phyloP scores from a whole-genome alignment of 2,329 filamentous ascomycete species.

The Shiraia sp. region DNA sequence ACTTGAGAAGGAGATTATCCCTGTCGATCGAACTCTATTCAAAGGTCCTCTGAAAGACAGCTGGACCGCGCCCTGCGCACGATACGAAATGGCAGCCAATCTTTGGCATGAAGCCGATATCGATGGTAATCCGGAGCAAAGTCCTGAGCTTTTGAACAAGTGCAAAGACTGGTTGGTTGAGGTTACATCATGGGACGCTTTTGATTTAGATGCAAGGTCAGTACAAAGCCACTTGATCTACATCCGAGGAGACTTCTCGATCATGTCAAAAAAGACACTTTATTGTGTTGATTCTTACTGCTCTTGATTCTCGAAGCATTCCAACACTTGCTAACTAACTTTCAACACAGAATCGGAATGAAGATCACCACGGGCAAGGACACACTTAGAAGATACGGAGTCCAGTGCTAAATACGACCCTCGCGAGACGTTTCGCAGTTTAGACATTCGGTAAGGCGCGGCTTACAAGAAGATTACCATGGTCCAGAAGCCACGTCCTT shows the following conservation, averaged over 20 bases:
- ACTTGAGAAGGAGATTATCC: slow-evolving; percentile 66
- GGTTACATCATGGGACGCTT: slow-evolving; percentile 71
- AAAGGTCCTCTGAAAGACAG: slow-evolving; percentile 68
- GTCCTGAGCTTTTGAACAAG: slow-evolving; percentile 57
- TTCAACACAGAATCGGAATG: slow-evolving; percentile 62
- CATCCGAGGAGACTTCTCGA: not conserved
- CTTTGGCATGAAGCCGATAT: slow-evolving; percentile 69
- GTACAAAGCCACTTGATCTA: slow-evolving; percentile 8
- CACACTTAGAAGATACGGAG: slow-evolving; percentile 55
- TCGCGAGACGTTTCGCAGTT: no score
- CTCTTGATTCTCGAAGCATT: not conserved
- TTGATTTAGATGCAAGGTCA: slow-evolving; percentile 70
- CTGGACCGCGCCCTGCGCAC: slow-evolving; percentile 72
- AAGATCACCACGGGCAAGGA: slow-evolving; percentile 71
- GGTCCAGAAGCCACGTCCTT: no score
- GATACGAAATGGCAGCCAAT: slow-evolving; percentile 85
- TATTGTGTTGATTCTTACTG: not conserved
- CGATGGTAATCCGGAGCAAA: slow-evolving; percentile 40
- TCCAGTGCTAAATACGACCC: slow-evolving; percentile 23
- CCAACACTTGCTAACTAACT: slow-evolving; percentile 6
- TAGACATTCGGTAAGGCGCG: no score
- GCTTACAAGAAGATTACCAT: no score
- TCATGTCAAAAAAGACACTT: no score
- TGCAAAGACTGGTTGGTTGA: slow-evolving; percentile 69
- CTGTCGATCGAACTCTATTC: slow-evolving; percentile 57